phyloP scores from a whole-genome alignment of 2,329 filamentous ascomycete genomes.

The Fusarium multiceps region DNA sequence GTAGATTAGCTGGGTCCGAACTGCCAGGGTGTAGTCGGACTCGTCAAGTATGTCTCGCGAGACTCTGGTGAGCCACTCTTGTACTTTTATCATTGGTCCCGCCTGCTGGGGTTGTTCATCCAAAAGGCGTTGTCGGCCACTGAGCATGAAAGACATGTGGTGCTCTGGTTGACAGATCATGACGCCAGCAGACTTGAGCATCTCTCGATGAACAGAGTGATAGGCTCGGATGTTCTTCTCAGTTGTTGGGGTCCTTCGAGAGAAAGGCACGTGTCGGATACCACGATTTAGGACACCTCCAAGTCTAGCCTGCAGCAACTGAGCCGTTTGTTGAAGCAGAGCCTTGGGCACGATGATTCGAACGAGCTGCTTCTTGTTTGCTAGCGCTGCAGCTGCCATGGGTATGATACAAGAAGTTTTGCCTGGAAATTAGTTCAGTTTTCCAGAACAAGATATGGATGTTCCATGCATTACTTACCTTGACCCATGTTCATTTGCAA shows the following conservation, averaged over 20 bases:
- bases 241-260: constrained; percentile 55
- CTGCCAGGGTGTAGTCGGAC: constrained; percentile 66
- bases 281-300: constrained; percentile 65
- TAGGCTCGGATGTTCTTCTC: constrained; percentile 51
- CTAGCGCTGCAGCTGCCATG: constrained; percentile 60
- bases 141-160: constrained; percentile 72
- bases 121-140: constrained; percentile 67
- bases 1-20: constrained; percentile 69
- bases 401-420: constrained; percentile 69
- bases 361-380: constrained; percentile 59
- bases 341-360: constrained; percentile 69
- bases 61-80: constrained; percentile 61
- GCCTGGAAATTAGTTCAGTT: constrained; percentile 48
- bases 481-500: constrained; percentile 76
- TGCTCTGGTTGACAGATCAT: constrained; percentile 73
- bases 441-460: too few species aligned
- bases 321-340: constrained; percentile 67
- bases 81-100: constrained; percentile 61
- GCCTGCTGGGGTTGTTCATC: constrained; percentile 60
- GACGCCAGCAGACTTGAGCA: constrained; percentile 59
- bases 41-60: constrained; percentile 75
- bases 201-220: constrained; percentile 52
- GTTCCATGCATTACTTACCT: constrained; percentile 49
- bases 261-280: constrained; percentile 68
- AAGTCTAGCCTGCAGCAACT: constrained; percentile 65